These are phyloP conservation scores for Bruguiera parviflora DNA, from an alignment of 345 rosid species.

Conservation along the genomic window DNA sequence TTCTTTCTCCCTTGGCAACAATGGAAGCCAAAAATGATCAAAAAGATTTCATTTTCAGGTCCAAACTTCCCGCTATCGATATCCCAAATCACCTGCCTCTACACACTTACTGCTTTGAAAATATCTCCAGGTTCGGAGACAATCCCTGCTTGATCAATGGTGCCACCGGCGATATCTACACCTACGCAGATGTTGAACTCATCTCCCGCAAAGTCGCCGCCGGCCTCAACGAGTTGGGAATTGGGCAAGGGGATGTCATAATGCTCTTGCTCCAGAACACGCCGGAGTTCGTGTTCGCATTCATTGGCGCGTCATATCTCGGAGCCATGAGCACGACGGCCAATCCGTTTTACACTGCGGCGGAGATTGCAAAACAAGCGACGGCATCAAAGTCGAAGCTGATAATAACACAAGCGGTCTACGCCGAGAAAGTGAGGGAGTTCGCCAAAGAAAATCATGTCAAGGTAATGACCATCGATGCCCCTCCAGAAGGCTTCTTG, in stretches of 20 bases:
- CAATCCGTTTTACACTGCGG: constrained; percentile 73
- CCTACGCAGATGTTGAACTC: constrained; percentile 71
- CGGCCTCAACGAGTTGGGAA: constrained; percentile 50
- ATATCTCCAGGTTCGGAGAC: constrained; percentile 37
- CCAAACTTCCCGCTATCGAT: constrained; percentile 72
- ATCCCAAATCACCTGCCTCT: constrained; percentile 66
- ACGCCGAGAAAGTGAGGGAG: constrained; percentile 50
- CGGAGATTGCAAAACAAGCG: constrained; percentile 71
- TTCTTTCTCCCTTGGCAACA: not conserved
- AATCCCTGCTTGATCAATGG: constrained; percentile 78
- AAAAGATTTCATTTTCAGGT: constrained; percentile 55
- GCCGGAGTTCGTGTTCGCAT: constrained; percentile 68
- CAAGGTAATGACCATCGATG: constrained; percentile 40
- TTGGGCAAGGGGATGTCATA: constrained; percentile 59
- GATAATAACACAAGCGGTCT: constrained; percentile 55
- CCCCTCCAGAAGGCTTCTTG: constrained; percentile 43
- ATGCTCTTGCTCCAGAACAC: constrained; percentile 72
- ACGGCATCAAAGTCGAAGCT: constrained; percentile 49
- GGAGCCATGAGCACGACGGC: constrained; percentile 77
- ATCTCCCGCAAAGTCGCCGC: constrained; percentile 55
- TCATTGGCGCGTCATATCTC: constrained; percentile 64
- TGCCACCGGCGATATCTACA: constrained; percentile 49
- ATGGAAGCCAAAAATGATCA: constrained; percentile 32
- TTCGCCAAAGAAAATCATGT: constrained; percentile 30
- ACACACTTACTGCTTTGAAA: constrained; percentile 60